Conservation (phyloP, 331 rosid genomes). For the Stylosanthes scabra region DNA sequence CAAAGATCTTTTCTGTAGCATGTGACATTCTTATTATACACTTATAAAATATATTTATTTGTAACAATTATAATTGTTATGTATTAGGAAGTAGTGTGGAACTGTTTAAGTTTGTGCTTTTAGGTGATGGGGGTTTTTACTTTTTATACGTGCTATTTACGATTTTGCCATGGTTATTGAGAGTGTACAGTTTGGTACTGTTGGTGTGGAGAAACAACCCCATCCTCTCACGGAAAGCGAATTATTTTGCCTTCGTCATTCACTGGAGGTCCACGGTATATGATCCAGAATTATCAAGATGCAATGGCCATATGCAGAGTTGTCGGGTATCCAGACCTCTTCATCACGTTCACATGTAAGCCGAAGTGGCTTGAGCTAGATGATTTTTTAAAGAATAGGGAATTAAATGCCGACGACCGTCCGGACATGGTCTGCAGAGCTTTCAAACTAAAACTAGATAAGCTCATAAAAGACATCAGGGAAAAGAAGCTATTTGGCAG, state of each 20-base stretch:
- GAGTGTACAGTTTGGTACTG: too few species aligned
- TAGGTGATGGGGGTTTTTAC: background rate
- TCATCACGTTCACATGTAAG: background rate
- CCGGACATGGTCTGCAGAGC: background rate
- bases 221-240: background rate
- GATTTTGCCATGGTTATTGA: too few species aligned
- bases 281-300: background rate
- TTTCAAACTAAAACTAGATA: background rate
- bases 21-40: too few species aligned
- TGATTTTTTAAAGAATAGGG: accelerated
- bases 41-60: too few species aligned
- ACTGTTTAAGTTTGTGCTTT: too few species aligned
- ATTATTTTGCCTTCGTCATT: background rate
- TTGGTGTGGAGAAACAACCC: background rate
- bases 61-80: too few species aligned
- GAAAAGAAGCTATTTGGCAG: background rate
- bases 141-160: too few species aligned
- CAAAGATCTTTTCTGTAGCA: too few species aligned
- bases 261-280: background rate
- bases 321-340: background rate
- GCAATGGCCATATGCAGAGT: background rate
- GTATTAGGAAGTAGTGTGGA: too few species aligned
- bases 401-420: background rate
- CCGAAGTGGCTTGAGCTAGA: background rate
- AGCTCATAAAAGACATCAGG: background rate